Percentiles rank a stretch among this genome's conserved stretches.
These are phyloP conservation scores for Xylariaceae sp. DNA, from an alignment of 2,329 filamentous ascomycete species.

Conservation along the genomic window DNA sequence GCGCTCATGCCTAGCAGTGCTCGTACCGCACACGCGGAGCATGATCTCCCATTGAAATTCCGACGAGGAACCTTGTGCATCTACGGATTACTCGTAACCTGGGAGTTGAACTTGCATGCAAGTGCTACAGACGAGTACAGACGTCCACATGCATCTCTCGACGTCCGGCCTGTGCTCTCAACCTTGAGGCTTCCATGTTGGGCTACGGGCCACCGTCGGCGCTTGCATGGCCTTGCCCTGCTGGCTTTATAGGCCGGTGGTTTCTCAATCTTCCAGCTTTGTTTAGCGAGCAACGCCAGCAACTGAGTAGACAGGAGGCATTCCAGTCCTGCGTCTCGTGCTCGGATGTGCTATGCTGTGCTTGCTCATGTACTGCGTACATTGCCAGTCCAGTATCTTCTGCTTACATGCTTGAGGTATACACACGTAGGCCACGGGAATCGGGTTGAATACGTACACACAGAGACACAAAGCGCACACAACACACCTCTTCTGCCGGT, in stretches of 20 bases:
- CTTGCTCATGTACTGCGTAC: constrained; percentile 1
- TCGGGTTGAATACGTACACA: constrained; percentile 9
- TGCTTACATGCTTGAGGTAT: constrained; percentile 2
- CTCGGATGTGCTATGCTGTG: constrained; percentile 5
- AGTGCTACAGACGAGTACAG: constrained; percentile 5
- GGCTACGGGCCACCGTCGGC: not conserved
- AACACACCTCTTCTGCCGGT: constrained; percentile 1
- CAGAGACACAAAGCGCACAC: not conserved
- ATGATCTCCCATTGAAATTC: constrained; percentile 1
- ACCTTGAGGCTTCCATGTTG: constrained; percentile 2
- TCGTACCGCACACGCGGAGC: not conserved
- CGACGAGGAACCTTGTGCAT: constrained; percentile 16
- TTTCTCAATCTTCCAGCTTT: constrained; percentile 1
- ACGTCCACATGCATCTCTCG: constrained; percentile 14
- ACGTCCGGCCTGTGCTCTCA: constrained; percentile 3
- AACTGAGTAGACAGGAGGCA: not conserved
- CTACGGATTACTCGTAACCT: not conserved
- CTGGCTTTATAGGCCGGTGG: not conserved
- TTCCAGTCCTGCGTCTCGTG: not conserved
- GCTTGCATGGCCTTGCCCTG: constrained; percentile 3
- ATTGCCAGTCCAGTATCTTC: not conserved
- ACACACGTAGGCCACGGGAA: constrained; percentile 11
- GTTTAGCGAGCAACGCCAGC: constrained; percentile 7
- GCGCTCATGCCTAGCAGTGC: not conserved
- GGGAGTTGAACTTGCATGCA: constrained; percentile 6